Conservation (phyloP, 805 yeast genomes). For the Metschnikowia matae region DNA sequence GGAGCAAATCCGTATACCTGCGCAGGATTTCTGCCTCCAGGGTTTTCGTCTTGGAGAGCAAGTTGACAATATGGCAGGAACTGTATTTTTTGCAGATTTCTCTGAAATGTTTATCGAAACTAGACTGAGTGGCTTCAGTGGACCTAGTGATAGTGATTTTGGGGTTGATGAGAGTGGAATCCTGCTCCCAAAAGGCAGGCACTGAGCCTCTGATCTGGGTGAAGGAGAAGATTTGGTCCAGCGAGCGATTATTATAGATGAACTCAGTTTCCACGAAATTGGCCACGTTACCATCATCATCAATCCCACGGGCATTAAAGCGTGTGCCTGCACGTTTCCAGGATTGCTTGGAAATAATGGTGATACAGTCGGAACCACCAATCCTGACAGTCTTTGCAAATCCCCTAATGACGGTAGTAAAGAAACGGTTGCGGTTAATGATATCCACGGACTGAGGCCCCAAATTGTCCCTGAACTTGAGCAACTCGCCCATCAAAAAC, state of each 20-base stretch:
- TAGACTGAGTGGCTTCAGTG: slow-evolving; percentile 86
- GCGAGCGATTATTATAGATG: slow-evolving; percentile 49
- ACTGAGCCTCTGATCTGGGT: slow-evolving; percentile 93
- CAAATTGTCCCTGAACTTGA: slow-evolving; percentile 67
- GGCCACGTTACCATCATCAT: slow-evolving; percentile 21
- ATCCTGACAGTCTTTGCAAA: slow-evolving; percentile 76
- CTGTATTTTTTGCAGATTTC: slow-evolving; percentile 72
- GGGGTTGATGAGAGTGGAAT: slow-evolving; percentile 83
- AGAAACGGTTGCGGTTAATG: slow-evolving; percentile 72
- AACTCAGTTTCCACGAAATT: slow-evolving; percentile 58
- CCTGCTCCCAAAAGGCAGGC: slow-evolving; percentile 98
- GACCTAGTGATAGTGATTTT: slow-evolving; percentile 88
- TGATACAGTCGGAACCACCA: slow-evolving; percentile 45
- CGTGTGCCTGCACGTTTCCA: slow-evolving; percentile 52
- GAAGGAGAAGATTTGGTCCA: slow-evolving; percentile 61
- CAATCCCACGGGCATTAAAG: slow-evolving; percentile 21
- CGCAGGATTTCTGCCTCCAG: slow-evolving; percentile 71
- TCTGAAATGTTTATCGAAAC: slow-evolving; percentile 78
- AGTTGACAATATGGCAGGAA: slow-evolving; percentile 81
- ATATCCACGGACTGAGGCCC: slow-evolving; percentile 54
- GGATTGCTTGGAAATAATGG: slow-evolving; percentile 90
- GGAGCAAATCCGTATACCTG: slow-evolving; percentile 59
- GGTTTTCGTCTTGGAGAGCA: slow-evolving; percentile 69
- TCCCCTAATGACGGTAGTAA: slow-evolving; percentile 92
- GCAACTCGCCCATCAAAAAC: slow-evolving; percentile 79